Conservation (phyloP, 2,329 filamentous ascomycete species). For the Bipolaris victoriae region DNA sequence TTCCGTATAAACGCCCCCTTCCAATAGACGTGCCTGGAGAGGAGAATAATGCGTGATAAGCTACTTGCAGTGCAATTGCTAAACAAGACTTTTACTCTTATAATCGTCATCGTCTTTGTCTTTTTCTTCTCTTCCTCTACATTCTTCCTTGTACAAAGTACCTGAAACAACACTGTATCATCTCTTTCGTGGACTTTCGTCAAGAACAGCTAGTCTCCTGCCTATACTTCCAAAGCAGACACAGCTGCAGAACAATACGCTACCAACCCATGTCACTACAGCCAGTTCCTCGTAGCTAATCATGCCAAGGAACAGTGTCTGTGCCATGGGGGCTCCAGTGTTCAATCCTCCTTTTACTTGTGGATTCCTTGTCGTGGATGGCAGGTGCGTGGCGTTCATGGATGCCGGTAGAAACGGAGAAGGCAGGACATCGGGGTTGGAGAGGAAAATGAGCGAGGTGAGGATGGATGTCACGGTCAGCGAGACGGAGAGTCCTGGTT, state of each 20-base stretch:
- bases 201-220: slow-evolving; percentile 66
- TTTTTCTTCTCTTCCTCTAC: too few species aligned
- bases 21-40: neutral
- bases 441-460: slow-evolving; percentile 73
- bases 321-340: slow-evolving; percentile 6
- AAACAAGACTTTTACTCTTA: neutral
- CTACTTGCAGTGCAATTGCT: neutral
- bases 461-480: slow-evolving; percentile 74
- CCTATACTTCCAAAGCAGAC: slow-evolving; percentile 97
- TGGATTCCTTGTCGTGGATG: slow-evolving; percentile 12
- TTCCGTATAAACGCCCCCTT: neutral
- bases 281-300: slow-evolving; percentile 70
- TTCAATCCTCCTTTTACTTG: slow-evolving; percentile 1
- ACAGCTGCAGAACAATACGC: slow-evolving; percentile 91
- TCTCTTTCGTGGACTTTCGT: slow-evolving; percentile 26
- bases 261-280: slow-evolving; percentile 85
- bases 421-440: slow-evolving; percentile 80
- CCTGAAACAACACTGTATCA: neutral
- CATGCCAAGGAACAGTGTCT: slow-evolving; percentile 57
- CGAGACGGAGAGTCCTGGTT: slow-evolving; percentile 81
- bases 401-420: slow-evolving; percentile 34
- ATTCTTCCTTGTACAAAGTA: neutral
- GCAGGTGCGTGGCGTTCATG: slow-evolving; percentile 33
- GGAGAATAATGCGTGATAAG: neutral
- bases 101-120: neutral